Conservation (phyloP, 2,329 filamentous ascomycete genomes). For the Metarhizium brunneum region DNA sequence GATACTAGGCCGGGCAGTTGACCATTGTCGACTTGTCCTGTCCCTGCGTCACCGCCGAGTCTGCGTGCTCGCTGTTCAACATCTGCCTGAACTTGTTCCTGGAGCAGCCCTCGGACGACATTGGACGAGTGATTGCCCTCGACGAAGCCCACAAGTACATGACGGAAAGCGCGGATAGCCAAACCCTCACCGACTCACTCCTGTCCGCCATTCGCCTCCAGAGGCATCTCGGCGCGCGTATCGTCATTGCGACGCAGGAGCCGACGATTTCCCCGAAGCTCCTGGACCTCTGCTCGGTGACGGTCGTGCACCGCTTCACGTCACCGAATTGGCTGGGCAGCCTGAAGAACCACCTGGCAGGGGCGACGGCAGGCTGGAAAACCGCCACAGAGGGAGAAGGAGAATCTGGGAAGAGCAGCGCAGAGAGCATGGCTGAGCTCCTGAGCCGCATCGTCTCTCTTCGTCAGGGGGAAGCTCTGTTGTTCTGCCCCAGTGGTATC, state of each 20-base stretch:
- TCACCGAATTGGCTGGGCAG: constrained; percentile 53
- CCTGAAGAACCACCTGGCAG: constrained; percentile 35
- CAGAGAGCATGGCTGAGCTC: constrained; percentile 16
- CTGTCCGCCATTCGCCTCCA: constrained; percentile 59
- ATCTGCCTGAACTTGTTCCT: constrained; percentile 61
- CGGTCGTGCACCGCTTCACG: constrained; percentile 62
- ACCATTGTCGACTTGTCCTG: constrained; percentile 59
- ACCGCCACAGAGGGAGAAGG: background rate
- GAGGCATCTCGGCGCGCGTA: constrained; percentile 56
- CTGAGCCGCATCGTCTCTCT: constrained; percentile 34
- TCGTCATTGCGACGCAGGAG: constrained; percentile 70
- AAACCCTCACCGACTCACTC: constrained; percentile 51
- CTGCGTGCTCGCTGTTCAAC: constrained; percentile 64
- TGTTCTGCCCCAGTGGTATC: constrained; percentile 37
- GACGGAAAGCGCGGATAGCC: constrained; percentile 42
- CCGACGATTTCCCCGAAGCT: constrained; percentile 60
- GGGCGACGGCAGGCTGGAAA: constrained; percentile 5
- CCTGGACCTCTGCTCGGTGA: constrained; percentile 63
- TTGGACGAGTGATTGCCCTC: constrained; percentile 55
- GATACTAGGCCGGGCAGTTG: constrained; percentile 18
- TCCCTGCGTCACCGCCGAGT: constrained; percentile 56
- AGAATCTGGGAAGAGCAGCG: background rate
- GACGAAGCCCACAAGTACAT: constrained; percentile 78
- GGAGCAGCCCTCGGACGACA: constrained; percentile 28
- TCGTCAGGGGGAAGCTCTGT: constrained; percentile 33